Percentiles rank a stretch among this genome's conserved stretches.
These are phyloP conservation scores for Vaccinium darrowii DNA, from an alignment of 148 eudicot genomes.

Conservation along the genomic window DNA sequence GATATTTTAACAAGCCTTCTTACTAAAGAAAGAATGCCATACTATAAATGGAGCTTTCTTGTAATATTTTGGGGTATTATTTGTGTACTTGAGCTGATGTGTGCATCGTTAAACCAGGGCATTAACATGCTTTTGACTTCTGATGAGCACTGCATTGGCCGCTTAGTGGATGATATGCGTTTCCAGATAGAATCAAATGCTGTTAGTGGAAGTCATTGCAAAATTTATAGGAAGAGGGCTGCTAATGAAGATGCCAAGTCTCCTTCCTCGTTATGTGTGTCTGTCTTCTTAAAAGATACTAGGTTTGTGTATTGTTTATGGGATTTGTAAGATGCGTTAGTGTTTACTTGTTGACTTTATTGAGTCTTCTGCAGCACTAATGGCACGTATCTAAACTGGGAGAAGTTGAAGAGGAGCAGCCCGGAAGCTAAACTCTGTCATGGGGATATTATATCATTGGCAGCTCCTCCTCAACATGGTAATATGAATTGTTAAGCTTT, in stretches of 20 bases:
- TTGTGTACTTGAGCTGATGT: constrained; percentile 21
- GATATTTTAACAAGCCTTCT: background rate
- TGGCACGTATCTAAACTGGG: constrained; percentile 89
- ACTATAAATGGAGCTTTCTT: background rate
- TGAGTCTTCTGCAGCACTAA: constrained; percentile 63
- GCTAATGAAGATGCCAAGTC: constrained; percentile 48
- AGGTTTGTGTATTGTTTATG: constrained; percentile 46
- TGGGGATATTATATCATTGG: constrained; percentile 86
- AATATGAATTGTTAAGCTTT: constrained; percentile 18
- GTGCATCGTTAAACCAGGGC: constrained; percentile 47
- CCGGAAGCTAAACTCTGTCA: constrained; percentile 68
- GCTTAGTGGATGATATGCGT: constrained; percentile 61
- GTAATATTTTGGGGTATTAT: background rate
- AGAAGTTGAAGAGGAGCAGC: constrained; percentile 62
- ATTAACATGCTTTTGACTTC: constrained; percentile 77
- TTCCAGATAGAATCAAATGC: constrained; percentile 75
- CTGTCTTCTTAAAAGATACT: constrained; percentile 69
- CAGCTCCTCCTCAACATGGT: constrained; percentile 84
- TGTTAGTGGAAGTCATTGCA: constrained; percentile 79
- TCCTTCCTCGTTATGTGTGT: constrained; percentile 40
- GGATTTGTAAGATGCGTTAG: constrained; percentile 10
- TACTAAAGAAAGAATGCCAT: background rate
- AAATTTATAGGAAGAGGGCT: constrained; percentile 57
- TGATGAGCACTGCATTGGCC: constrained; percentile 78
- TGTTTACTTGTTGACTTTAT: constrained; percentile 16